These are phyloP conservation scores for Fomitopsis schrenkii DNA, from an alignment of 1,284 basidiomycete genomes.

Conservation along the genomic window DNA sequence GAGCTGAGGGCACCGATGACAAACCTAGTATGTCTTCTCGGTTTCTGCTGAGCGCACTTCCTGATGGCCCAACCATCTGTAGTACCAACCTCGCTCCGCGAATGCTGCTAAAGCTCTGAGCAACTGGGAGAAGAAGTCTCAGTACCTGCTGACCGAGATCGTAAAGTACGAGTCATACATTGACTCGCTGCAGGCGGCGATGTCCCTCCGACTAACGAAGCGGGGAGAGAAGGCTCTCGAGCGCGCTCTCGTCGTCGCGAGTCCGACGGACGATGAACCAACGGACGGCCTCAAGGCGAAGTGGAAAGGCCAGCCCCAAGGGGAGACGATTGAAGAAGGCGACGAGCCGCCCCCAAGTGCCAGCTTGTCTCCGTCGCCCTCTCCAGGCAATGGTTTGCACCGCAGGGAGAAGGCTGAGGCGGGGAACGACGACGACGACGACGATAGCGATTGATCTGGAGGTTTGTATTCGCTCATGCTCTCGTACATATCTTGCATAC, in stretches of 20 bases:
- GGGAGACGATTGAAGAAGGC: conserved; percentile 47
- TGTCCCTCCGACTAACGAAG: conserved; percentile 78
- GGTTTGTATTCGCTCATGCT: background rate
- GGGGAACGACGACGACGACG: conserved; percentile 6
- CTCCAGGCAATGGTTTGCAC: conserved; percentile 26
- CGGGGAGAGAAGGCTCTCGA: conserved; percentile 86
- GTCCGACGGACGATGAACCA: conserved; percentile 33
- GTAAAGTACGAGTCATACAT: conserved; percentile 97
- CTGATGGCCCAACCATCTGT: background rate
- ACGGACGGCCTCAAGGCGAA: conserved; percentile 33
- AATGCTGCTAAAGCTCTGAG: conserved; percentile 74
- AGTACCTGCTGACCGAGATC: conserved; percentile 86
- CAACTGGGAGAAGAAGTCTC: conserved; percentile 93
- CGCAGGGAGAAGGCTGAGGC: conserved; percentile 43
- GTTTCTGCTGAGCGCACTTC: conserved; percentile 3
- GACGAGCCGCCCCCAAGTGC: conserved; percentile 45
- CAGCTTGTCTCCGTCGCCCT: conserved; percentile 22
- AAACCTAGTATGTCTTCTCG: conserved; percentile 55
- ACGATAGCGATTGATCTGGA: background rate
- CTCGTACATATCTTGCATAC: conserved; percentile 7
- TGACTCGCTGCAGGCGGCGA: conserved; percentile 80
- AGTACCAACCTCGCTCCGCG: conserved; percentile 79
- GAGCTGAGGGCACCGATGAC: conserved; percentile 82
- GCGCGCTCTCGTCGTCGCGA: conserved; percentile 51
- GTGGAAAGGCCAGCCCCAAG: conserved; percentile 45